These are phyloP conservation scores for Monosporascus sp. DNA, from an alignment of 2,329 filamentous ascomycete species.

Conservation along the genomic window DNA sequence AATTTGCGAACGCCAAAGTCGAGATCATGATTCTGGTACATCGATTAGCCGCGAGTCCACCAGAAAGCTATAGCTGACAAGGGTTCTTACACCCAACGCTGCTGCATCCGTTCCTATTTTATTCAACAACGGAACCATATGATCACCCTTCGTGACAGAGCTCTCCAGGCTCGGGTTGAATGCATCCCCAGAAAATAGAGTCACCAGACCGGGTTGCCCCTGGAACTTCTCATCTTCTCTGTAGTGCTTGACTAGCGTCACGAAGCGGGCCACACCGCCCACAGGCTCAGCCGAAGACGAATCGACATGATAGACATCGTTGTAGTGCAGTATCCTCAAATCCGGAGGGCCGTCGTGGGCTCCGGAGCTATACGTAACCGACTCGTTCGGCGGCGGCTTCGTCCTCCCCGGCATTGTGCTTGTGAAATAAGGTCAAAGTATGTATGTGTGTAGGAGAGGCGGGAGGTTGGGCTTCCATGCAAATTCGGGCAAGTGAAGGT, in stretches of 20 bases:
- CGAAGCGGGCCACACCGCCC: slow-evolving; percentile 76
- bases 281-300: slow-evolving; percentile 70
- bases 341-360: slow-evolving; percentile 50
- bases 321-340: slow-evolving; percentile 82
- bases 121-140: slow-evolving; percentile 87
- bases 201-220: slow-evolving; percentile 62
- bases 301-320: slow-evolving; percentile 91
- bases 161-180: slow-evolving; percentile 91
- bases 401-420: slow-evolving; percentile 22
- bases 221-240: slow-evolving; percentile 55
- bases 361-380: slow-evolving; percentile 26
- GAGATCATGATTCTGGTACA: slow-evolving; percentile 74
- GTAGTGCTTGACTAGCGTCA: slow-evolving; percentile 74
- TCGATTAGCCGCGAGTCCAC: slow-evolving; percentile 9
- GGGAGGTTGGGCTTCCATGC: background rate
- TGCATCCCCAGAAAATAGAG: slow-evolving; percentile 86
- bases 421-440: too few species aligned
- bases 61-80: background rate
- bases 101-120: slow-evolving; percentile 70
- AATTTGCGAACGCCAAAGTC: slow-evolving; percentile 88
- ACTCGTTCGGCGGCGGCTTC: slow-evolving; percentile 25
- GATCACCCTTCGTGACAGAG: slow-evolving; percentile 80
- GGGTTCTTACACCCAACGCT: slow-evolving; percentile 67
- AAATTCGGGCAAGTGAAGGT: background rate
- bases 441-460: background rate